These are phyloP conservation scores for Saturnispora serradocipensis DNA, from an alignment of 805 yeast genomes.

Conservation along the genomic window DNA sequence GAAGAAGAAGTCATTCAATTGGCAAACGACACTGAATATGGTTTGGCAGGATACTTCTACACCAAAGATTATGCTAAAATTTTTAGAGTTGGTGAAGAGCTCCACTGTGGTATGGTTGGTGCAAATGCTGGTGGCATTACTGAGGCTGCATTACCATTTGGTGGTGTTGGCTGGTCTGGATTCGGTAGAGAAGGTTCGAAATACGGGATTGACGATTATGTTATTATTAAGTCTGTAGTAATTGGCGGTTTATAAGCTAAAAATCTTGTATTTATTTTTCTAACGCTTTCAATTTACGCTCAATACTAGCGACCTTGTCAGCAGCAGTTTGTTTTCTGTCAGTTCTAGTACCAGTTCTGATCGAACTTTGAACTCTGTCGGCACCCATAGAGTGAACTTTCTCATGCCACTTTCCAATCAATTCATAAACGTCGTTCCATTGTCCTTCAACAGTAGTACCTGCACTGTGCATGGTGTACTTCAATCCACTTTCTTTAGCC, in stretches of 20 bases:
- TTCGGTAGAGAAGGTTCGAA: conserved; percentile 84
- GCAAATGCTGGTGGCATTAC: conserved; percentile 83
- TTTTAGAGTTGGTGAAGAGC: conserved; percentile 62
- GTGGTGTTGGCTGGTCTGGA: conserved; percentile 88
- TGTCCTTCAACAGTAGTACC: conserved; percentile 85
- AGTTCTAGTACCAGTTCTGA: conserved; percentile 76
- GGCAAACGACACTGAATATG: conserved; percentile 80
- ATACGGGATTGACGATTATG: conserved; percentile 68
- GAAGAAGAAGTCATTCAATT: conserved; percentile 69
- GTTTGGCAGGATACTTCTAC: conserved; percentile 88
- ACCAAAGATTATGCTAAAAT: conserved; percentile 64
- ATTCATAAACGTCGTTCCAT: conserved; percentile 79
- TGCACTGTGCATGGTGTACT: conserved; percentile 75
- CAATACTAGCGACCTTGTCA: conserved; percentile 63
- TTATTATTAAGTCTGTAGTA: conserved; percentile 55
- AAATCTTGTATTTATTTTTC: neutral
- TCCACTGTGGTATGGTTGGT: conserved; percentile 88
- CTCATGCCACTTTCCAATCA: conserved; percentile 73
- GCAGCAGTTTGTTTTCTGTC: conserved; percentile 66
- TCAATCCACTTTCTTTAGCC: conserved; percentile 52
- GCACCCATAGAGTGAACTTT: conserved; percentile 63
- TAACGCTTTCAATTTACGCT: conserved; percentile 34
- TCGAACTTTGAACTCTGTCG: conserved; percentile 74
- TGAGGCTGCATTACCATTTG: conserved; percentile 83
- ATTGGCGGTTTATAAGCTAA: conserved; percentile 29